These are phyloP conservation scores for Prosopis cineraria DNA, from an alignment of 306 rosid species.

Conservation along the genomic window DNA sequence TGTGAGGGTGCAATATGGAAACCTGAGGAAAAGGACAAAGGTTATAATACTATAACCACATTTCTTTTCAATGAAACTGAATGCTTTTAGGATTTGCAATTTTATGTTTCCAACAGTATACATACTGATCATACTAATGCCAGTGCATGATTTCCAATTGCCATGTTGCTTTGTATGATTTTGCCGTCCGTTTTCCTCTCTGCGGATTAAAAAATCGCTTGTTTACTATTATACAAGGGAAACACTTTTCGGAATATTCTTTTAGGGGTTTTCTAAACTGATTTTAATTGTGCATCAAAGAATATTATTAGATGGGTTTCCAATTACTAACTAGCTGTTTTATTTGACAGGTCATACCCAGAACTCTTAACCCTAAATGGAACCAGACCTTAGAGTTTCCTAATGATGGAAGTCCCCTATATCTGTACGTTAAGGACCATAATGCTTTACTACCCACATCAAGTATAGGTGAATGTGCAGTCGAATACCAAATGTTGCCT, in stretches of 20 bases:
- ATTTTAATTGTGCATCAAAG: neutral
- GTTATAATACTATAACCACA: constrained; percentile 45
- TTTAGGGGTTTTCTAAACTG: neutral
- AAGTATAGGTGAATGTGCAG: constrained; percentile 83
- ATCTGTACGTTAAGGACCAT: constrained; percentile 83
- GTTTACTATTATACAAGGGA: neutral
- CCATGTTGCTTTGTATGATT: neutral
- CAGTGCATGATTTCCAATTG: neutral
- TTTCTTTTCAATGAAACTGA: constrained; percentile 23
- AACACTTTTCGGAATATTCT: neutral
- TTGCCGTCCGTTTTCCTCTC: constrained; percentile 12
- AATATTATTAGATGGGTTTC: too few relatives aligned
- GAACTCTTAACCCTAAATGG: constrained; percentile 87
- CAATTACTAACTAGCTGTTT: constrained; percentile 27
- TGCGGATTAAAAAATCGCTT: neutral
- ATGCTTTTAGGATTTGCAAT: constrained; percentile 11
- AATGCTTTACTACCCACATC: constrained; percentile 76
- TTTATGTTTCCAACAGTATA: neutral
- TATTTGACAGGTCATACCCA: constrained; percentile 65
- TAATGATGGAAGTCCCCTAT: constrained; percentile 80
- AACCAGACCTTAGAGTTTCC: constrained; percentile 92
- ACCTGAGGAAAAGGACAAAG: constrained; percentile 85
- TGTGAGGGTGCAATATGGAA: constrained; percentile 89
- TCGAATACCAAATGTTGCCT: constrained; percentile 85
- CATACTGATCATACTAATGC: neutral